Conservation (phyloP, 257 asterid genomes). For the Asclepias syriaca region DNA sequence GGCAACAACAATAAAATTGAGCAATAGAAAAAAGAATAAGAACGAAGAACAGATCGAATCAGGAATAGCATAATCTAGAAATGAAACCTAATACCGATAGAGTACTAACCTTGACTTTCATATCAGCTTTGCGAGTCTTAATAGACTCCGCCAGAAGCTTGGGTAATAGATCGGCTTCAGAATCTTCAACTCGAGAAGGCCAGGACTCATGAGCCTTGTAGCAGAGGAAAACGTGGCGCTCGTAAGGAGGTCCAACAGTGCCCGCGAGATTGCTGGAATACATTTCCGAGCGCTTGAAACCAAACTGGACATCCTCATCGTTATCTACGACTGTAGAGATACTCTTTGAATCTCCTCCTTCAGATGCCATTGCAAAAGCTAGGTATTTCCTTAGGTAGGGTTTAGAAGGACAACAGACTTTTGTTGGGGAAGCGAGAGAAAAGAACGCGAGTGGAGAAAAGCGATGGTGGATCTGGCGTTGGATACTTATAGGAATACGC, state of each 20-base stretch:
- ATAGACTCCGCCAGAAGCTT: constrained; percentile 56
- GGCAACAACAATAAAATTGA: neutral
- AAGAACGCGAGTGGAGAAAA: neutral
- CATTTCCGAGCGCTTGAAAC: constrained; percentile 85
- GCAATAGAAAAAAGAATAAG: neutral
- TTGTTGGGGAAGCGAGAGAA: neutral
- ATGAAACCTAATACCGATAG: neutral
- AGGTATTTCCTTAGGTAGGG: constrained; percentile 19
- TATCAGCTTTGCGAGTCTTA: constrained; percentile 60
- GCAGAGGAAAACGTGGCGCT: constrained; percentile 86
- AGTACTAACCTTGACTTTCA: constrained; percentile 46
- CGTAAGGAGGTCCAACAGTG: constrained; percentile 58
- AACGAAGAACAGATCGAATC: neutral
- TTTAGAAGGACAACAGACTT: constrained; percentile 23
- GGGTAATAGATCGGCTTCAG: constrained; percentile 86
- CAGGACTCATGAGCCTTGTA: constrained; percentile 77
- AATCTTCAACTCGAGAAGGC: constrained; percentile 76
- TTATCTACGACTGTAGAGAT: constrained; percentile 28
- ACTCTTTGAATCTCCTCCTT: constrained; percentile 48
- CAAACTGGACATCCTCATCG: constrained; percentile 49
- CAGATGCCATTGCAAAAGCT: constrained; percentile 45
- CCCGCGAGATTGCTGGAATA: constrained; percentile 51
- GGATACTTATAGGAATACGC: constrained; percentile 1
- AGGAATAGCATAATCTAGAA: neutral
- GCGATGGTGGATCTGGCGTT: constrained; percentile 1